A percentile compares a stretch with the other conserved stretches of the same genome.
These are phyloP conservation scores for Globisporangium lucens DNA, from an alignment of 352 stramenopile genomes.

Conservation along the genomic window DNA sequence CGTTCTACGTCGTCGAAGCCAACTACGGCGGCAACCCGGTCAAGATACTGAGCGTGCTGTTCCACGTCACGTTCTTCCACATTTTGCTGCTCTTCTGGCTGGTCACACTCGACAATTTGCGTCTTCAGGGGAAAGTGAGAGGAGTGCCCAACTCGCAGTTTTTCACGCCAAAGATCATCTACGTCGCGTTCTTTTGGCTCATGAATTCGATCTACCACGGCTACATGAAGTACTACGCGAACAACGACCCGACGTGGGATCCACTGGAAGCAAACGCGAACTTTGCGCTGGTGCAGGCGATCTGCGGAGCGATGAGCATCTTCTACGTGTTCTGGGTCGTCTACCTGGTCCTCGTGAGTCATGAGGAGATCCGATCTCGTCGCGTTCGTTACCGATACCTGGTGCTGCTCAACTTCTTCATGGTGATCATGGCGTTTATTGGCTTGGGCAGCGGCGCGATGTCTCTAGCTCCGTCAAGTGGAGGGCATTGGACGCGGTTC, in stretches of 20 bases:
- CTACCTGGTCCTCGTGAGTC: conserved; percentile 33
- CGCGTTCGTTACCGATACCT: conserved; percentile 51
- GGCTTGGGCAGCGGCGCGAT: conserved; percentile 38
- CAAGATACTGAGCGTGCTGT: conserved; percentile 46
- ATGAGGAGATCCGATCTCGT: conserved; percentile 40
- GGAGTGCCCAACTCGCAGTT: conserved; percentile 54
- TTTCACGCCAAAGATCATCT: conserved; percentile 49
- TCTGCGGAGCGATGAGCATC: conserved; percentile 40
- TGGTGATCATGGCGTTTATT: conserved; percentile 46
- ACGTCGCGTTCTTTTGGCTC: conserved; percentile 51
- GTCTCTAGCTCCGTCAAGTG: conserved; percentile 42
- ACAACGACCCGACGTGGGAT: conserved; percentile 51
- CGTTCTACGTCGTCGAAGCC: conserved; percentile 52
- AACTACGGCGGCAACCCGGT: conserved; percentile 44
- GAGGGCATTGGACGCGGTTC: conserved; percentile 47
- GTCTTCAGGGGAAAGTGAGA: conserved; percentile 41
- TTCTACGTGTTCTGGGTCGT: conserved; percentile 51
- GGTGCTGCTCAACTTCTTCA: conserved; percentile 39
- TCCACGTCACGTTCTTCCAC: conserved; percentile 63
- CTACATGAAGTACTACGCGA: conserved; percentile 64
- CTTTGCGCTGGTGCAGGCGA: conserved; percentile 32
- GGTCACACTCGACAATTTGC: conserved; percentile 54
- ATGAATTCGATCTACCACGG: conserved; percentile 48
- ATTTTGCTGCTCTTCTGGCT: conserved; percentile 62
- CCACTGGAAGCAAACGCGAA: conserved; percentile 36